Conservation (phyloP, 345 rosid species). For the Salix purpurea region DNA sequence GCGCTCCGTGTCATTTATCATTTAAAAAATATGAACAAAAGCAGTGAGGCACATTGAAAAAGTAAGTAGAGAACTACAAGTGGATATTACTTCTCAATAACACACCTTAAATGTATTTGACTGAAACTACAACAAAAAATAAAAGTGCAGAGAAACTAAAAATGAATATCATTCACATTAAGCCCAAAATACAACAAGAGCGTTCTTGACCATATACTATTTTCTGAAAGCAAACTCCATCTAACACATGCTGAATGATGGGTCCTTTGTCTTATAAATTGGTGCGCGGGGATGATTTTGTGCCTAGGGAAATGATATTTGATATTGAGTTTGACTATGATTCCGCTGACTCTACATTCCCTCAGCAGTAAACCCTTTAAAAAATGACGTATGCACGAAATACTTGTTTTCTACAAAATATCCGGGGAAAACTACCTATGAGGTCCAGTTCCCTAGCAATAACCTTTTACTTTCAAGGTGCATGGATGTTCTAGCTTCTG, state of each 20-base stretch:
- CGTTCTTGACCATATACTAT: background rate
- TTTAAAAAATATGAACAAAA: background rate
- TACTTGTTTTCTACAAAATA: background rate
- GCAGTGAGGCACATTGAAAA: background rate
- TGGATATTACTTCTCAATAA: too few species aligned
- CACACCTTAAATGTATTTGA: background rate
- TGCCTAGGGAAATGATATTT: too few species aligned
- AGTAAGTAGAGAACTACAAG: background rate
- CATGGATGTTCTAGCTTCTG: background rate
- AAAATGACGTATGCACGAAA: background rate
- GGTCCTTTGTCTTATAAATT: background rate
- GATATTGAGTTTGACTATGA: background rate
- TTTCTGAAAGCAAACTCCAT: background rate
- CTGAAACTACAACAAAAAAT: background rate
- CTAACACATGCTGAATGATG: background rate
- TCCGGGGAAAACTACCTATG: background rate
- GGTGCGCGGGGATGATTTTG: too few species aligned
- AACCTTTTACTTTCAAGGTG: background rate
- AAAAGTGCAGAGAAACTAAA: background rate
- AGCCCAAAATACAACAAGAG: background rate
- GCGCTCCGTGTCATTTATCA: background rate
- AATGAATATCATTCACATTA: background rate
- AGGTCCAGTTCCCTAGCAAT: background rate
- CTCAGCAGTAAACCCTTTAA: background rate
- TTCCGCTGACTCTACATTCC: background rate